Percentiles rank a stretch among this genome's conserved stretches.
phyloP scores from a whole-genome alignment of 495 filamentous ascomycete species.

The Penicillium argentinense region DNA sequence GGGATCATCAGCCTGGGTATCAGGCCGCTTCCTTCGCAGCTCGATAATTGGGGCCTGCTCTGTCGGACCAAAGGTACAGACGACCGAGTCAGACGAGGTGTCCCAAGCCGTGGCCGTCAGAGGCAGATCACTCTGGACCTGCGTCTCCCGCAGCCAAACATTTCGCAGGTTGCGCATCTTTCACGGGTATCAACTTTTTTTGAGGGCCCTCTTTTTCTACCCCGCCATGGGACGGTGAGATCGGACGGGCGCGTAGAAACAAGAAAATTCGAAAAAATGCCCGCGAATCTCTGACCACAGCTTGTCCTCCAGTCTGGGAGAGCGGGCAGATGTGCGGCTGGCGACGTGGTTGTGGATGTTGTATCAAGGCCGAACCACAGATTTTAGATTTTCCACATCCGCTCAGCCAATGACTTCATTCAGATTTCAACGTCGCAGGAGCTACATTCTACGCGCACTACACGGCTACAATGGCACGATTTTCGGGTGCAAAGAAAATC shows the following conservation, averaged over 20 bases:
- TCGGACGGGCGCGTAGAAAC: constrained; percentile 4
- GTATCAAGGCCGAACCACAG: constrained; percentile 37
- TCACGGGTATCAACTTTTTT: constrained; percentile 26
- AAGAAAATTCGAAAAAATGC: no score
- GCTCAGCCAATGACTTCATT: constrained; percentile 54
- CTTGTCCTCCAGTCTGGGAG: no score
- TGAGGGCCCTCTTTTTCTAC: constrained; percentile 26
- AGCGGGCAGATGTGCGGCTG: no score
- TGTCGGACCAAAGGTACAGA: constrained; percentile 76
- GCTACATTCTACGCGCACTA: constrained; percentile 19
- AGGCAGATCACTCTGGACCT: constrained; percentile 51
- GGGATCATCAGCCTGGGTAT: constrained; percentile 36
- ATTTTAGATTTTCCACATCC: constrained; percentile 46
- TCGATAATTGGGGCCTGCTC: constrained; percentile 61
- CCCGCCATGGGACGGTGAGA: constrained; percentile 40
- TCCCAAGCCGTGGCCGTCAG: constrained; percentile 80
- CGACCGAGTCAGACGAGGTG: constrained; percentile 62
- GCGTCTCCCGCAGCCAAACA: constrained; percentile 61
- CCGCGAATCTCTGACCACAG: no score
- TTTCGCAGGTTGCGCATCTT: constrained; percentile 80
- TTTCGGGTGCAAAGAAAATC: constrained; percentile 18
- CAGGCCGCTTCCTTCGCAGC: constrained; percentile 49
- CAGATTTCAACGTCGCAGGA: constrained; percentile 38
- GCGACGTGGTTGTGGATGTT: constrained; percentile 13
- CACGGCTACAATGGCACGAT: constrained; percentile 20